Evolutionary conservation across 208 protist species (phyloP).

Genomic region (Jaenimonas drosophilae): DNA sequence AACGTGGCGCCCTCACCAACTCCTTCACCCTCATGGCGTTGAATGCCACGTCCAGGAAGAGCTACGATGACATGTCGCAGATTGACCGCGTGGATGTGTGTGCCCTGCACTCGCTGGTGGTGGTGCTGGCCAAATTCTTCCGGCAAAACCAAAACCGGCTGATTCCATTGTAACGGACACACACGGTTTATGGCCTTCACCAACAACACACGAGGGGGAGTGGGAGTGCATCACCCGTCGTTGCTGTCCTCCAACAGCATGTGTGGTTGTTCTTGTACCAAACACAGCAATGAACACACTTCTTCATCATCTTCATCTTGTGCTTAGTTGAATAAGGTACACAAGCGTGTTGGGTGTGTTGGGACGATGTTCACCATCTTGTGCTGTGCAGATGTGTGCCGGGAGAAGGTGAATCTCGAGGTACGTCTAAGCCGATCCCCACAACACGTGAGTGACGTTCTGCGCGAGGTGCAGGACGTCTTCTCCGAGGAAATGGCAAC

Average conservation of each 20-base stretch:
- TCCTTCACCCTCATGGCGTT: conserved; percentile 5
- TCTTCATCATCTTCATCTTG: too few relatives aligned
- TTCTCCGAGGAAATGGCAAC: conserved; percentile 24
- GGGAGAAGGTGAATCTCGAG: conserved; percentile 77
- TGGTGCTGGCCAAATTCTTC: conserved; percentile 70
- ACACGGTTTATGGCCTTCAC: too few relatives aligned
- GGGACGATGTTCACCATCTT: conserved; percentile 57
- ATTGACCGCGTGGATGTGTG: conserved; percentile 42
- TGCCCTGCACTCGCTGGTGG: conserved; percentile 57
- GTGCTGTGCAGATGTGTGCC: conserved; percentile 62
- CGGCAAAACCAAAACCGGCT: conserved; percentile 72
- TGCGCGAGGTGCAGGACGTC: conserved; percentile 13
- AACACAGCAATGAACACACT: too few relatives aligned
- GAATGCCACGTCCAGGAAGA: not conserved
- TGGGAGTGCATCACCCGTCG: too few relatives aligned
- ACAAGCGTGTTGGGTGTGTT: not conserved
- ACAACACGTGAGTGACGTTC: conserved; percentile 22
- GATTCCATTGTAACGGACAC: too few relatives aligned
- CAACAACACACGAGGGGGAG: too few relatives aligned
- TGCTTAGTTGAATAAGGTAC: too few relatives aligned
- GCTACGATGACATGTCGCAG: conserved; percentile 37
- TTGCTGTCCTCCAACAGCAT: too few relatives aligned
- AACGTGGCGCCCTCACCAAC: conserved; percentile 29
- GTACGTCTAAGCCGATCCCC: conserved; percentile 35
- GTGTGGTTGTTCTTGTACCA: too few relatives aligned